Conservation (phyloP, 2,329 filamentous ascomycete genomes). For the Annulohypoxylon truncatum region DNA sequence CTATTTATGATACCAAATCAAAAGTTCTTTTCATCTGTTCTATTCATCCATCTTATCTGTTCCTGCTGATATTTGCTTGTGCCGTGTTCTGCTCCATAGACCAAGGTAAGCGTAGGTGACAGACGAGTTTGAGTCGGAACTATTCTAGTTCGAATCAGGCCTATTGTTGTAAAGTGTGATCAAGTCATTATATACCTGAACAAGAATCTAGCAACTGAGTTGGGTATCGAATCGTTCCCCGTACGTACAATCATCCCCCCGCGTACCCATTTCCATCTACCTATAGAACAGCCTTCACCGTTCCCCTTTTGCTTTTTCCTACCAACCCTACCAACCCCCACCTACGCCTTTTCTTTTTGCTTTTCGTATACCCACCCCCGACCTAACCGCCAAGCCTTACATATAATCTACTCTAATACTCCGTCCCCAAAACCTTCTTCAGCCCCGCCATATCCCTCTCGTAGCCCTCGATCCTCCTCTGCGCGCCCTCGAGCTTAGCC, state of each 20-base stretch:
- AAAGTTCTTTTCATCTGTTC: conserved; percentile 22
- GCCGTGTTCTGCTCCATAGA: neutral
- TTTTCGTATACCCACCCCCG: neutral
- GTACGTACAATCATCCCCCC: conserved; percentile 1
- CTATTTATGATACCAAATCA: conserved; percentile 36
- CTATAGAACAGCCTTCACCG: neutral
- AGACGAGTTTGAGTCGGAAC: neutral
- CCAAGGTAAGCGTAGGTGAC: neutral
- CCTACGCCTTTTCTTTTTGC: neutral
- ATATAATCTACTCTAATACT: conserved; percentile 42
- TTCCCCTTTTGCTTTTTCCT: neutral
- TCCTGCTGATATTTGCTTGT: neutral
- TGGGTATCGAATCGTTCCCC: conserved; percentile 30
- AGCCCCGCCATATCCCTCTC: conserved; percentile 77
- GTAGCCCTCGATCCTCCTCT: conserved; percentile 77
- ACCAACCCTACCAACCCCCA: neutral
- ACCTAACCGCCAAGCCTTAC: neutral
- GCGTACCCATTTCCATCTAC: neutral
- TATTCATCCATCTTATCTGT: neutral
- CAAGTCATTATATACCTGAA: neutral
- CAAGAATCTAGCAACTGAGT: conserved; percentile 28
- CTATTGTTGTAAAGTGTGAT: neutral
- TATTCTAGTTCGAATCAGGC: neutral
- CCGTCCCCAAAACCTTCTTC: conserved; percentile 73
- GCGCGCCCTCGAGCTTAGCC: conserved; percentile 76